Percentiles rank a stretch among this genome's conserved stretches.
phyloP scores from a whole-genome alignment of 495 filamentous ascomycete genomes.

The Sabuloglossum arenarium region DNA sequence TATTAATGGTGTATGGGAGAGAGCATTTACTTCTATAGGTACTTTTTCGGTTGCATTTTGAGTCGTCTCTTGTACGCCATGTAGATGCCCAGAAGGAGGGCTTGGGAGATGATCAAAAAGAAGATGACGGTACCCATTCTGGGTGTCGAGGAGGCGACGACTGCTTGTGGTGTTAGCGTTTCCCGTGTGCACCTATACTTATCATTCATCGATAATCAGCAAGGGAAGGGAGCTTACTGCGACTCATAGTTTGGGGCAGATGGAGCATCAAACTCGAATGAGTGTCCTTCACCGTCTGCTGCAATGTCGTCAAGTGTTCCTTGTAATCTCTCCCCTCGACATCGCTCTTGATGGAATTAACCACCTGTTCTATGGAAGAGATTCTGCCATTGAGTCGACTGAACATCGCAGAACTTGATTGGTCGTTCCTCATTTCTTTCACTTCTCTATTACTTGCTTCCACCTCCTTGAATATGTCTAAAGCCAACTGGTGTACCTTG shows the following conservation, averaged over 20 bases:
- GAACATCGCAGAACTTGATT: too few species aligned
- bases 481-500: constrained; percentile 14
- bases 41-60: constrained; percentile 71
- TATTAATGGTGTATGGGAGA: too few species aligned
- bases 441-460: neutral
- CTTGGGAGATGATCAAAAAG: constrained; percentile 56
- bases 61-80: constrained; percentile 65
- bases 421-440: constrained; percentile 21
- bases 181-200: neutral
- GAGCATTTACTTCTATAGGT: too few species aligned
- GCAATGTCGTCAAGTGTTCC: constrained; percentile 44
- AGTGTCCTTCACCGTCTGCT: constrained; percentile 48
- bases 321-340: constrained; percentile 55
- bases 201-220: constrained; percentile 4
- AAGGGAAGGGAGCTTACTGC: constrained; percentile 20
- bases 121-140: constrained; percentile 55
- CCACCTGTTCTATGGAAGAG: constrained; percentile 33
- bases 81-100: constrained; percentile 45
- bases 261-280: constrained; percentile 44
- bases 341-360: constrained; percentile 37
- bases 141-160: constrained; percentile 34
- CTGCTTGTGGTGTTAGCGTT: constrained; percentile 16
- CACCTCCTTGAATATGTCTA: neutral
- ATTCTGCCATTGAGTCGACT: constrained; percentile 30
- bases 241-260: constrained; percentile 28